phyloP scores from a whole-genome alignment of 169 alveolate genomes.

The Cryptosporidium ubiquitum region DNA sequence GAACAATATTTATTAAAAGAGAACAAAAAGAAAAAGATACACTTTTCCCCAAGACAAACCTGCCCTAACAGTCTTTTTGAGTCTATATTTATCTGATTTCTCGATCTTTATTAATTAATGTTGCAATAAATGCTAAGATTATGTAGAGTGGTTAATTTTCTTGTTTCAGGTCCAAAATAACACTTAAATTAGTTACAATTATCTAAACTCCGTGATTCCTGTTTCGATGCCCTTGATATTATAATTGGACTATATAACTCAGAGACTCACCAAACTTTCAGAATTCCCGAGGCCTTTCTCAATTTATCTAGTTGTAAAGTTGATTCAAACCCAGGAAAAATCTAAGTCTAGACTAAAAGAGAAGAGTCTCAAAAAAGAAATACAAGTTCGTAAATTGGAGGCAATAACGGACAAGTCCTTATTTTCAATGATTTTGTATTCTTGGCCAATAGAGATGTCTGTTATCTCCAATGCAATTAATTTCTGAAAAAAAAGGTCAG shows the following conservation, averaged over 20 bases:
- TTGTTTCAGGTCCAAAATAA: background rate
- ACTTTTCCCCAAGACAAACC: background rate
- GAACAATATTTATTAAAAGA: background rate
- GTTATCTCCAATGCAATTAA: slow-evolving; percentile 1
- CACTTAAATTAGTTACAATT: background rate
- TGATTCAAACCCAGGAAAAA: slow-evolving; percentile 21
- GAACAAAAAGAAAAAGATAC: background rate
- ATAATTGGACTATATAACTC: background rate
- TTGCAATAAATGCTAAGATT: background rate
- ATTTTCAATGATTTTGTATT: slow-evolving; percentile 1
- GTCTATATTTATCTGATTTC: background rate
- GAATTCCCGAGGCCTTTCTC: background rate
- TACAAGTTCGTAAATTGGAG: slow-evolving; percentile 36
- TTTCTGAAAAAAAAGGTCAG: slow-evolving; percentile 9
- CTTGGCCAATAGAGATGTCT: slow-evolving; percentile 29
- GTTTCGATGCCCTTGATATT: background rate
- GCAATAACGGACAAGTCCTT: slow-evolving; percentile 26
- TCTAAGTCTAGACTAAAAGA: slow-evolving; percentile 30
- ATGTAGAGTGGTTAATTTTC: background rate
- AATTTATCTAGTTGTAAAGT: slow-evolving; percentile 21
- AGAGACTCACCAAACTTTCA: background rate
- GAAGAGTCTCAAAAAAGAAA: slow-evolving; percentile 45
- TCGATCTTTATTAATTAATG: background rate
- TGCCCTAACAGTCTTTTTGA: background rate
- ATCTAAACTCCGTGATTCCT: background rate